Conservation (phyloP, 2,329 filamentous ascomycete species). For the Aspergillus sp. region DNA sequence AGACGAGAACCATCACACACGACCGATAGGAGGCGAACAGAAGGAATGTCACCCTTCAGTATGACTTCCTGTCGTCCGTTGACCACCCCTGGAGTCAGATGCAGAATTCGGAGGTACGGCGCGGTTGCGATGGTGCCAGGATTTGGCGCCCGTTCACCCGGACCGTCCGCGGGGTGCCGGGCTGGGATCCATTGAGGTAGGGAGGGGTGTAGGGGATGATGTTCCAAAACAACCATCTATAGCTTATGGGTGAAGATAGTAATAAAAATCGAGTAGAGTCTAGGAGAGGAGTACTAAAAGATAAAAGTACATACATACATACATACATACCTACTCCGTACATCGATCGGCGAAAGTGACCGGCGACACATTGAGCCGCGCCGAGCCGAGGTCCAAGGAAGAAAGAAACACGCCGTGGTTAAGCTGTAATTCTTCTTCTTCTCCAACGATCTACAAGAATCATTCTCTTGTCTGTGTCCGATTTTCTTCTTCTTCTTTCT, state of each 20-base stretch:
- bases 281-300: neutral
- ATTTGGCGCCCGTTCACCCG: slow-evolving; percentile 16
- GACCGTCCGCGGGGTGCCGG: neutral
- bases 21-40: no score
- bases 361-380: slow-evolving; percentile 8
- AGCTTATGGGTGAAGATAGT: neutral
- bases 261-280: neutral
- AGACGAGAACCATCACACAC: neutral
- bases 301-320: no score
- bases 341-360: neutral
- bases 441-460: neutral
- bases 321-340: neutral
- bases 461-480: neutral
- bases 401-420: neutral
- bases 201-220: neutral
- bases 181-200: neutral
- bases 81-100: neutral
- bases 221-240: neutral
- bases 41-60: no score
- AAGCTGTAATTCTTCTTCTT: neutral
- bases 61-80: slow-evolving; percentile 6
- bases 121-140: neutral
- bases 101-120: slow-evolving; percentile 6
- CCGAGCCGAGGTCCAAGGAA: slow-evolving; percentile 26
- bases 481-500: slow-evolving; percentile 1